phyloP scores from a whole-genome alignment of 23 red algal genomes.

The Gracilaria caudata region DNA sequence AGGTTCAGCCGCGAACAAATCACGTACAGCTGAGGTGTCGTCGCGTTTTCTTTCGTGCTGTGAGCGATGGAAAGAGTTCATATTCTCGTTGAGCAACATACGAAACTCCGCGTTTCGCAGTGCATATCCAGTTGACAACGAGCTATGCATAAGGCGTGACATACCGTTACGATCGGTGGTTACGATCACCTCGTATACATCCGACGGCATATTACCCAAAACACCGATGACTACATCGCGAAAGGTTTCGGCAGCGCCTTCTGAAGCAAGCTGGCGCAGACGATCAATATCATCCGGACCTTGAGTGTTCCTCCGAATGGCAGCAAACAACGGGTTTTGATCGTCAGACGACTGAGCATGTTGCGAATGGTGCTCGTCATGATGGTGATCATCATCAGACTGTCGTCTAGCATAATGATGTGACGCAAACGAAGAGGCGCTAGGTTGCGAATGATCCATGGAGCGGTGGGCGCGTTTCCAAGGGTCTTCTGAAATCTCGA shows the following conservation, averaged over 20 bases:
- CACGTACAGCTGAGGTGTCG: background rate
- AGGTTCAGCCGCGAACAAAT: slow-evolving; percentile 33
- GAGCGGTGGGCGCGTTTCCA: background rate
- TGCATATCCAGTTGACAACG: slow-evolving; percentile 67
- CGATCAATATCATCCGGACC: slow-evolving; percentile 68
- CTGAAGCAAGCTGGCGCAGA: slow-evolving; percentile 38
- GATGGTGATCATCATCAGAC: background rate
- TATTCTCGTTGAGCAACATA: slow-evolving; percentile 65
- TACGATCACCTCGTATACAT: slow-evolving; percentile 55
- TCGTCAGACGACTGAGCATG: background rate
- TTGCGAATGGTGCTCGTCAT: background rate
- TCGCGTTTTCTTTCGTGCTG: background rate
- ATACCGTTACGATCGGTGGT: slow-evolving; percentile 56
- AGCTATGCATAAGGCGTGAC: slow-evolving; percentile 61
- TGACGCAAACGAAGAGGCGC: background rate
- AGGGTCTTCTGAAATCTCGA: slow-evolving; percentile 12
- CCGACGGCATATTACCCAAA: slow-evolving; percentile 60
- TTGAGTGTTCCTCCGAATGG: slow-evolving; percentile 33
- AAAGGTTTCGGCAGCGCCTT: slow-evolving; percentile 55
- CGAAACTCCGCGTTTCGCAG: slow-evolving; percentile 70
- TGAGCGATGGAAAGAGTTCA: background rate
- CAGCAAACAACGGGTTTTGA: slow-evolving; percentile 37
- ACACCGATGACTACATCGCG: slow-evolving; percentile 59
- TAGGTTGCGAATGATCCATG: background rate
- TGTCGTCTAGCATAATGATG: background rate